Base-by-base conservation (phyloP, 768 basidiomycete species). In the Lactarius pseudohatsudake region DNA sequence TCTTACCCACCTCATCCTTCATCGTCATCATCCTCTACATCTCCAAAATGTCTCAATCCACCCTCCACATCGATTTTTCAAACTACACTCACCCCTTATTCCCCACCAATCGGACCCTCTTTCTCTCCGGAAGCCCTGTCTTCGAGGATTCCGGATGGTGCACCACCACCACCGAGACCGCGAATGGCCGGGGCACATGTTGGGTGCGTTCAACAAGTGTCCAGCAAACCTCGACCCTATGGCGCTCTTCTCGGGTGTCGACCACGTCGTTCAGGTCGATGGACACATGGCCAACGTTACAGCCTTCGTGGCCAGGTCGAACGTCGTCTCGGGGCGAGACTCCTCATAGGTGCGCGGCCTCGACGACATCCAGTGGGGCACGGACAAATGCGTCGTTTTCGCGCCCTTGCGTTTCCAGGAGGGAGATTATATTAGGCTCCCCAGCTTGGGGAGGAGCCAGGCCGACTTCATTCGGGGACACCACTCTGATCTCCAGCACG, bases 111-210 rank as follows among this genome's bases (percentile, higher is more conserved):
- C 43, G 41, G 59, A 9, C 41, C 3, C 9, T 60, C 16, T 16
- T 60, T 1, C 58, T 45, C 36, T 45, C 59, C 3, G 30, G 22
- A 22, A n/a, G 20, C 32, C 30, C 30, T 11, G 15, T 34, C 8
- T 43, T 60, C 40, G 22, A 28, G 11, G 58, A 40, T 28, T 5
- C 40, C 15, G 59, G 54, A 4, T 65, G 40, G 64, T 59, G 64
- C 32, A 13, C 18, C 40, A 36, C 40, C 22, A 0, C 41, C 32
- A 26, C 26, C 41, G 30, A 65, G 30, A 32, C 53, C 8, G 40
- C 43, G n/a, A 55, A 60, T 15, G 59, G 53, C 50, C 55, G 28
- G 26, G n/a, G 38, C 15, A 8, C 41, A 22, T 55, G 18, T 28
- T 43, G 38, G 38, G 38, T 15, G 8, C 5, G 1, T 61, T 32